Base-by-base conservation (phyloP, 2,329 filamentous ascomycete genomes). In the Didymella exigua region DNA sequence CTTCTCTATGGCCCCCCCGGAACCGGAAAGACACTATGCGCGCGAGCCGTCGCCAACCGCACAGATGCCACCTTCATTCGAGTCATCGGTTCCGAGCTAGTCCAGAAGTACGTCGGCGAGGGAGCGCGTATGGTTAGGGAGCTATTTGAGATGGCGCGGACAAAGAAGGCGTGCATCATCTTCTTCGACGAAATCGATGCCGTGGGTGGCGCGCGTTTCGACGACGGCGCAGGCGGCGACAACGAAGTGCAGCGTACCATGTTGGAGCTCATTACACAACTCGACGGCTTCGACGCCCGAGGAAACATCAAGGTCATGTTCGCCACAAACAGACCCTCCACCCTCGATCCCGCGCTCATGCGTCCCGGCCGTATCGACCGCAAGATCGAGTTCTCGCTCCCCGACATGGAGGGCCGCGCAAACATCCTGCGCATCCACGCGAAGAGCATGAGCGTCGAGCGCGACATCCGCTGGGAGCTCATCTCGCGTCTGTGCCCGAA, bases 271-370 rank as follows among this genome's bases (percentile, higher is more conserved):
- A 98, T 98, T 72, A 98, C 93, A 29, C 93, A 98, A 77, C 83
- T 98, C 41, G 93, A 98, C 72, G 93, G 93, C 60, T 98, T 98
- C 81, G 93, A 98, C 73, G 90, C 92, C 43, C 85, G 93, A 76
- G 93, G 93, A 75, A 98, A 98, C 78, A 98, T 98, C 84, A 98
- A 98, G 80, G 93, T 98, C 78, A 98, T 98, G 93, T 98, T 98
- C 72, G 93, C 93, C 54, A 98, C 93, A 74, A 98, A 98, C 84
- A 85, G 93, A 76, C 93, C 93, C 3, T 96, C 92, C 4, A 98
- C 93, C 4, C 84, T 98, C 50, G 93, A 98, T 73, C 93, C 93
- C n/a, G 93, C 93, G 2, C 84, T 98, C 62, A 97, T 98, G 92
- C 86, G 93, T 80, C 93, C 93, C 10, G 93, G 93, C 27, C 93